Percentiles rank a stretch among this genome's conserved stretches.
These are phyloP conservation scores for Schwanniomyces yamadae DNA, from an alignment of 805 yeast species.

Conservation along the genomic window DNA sequence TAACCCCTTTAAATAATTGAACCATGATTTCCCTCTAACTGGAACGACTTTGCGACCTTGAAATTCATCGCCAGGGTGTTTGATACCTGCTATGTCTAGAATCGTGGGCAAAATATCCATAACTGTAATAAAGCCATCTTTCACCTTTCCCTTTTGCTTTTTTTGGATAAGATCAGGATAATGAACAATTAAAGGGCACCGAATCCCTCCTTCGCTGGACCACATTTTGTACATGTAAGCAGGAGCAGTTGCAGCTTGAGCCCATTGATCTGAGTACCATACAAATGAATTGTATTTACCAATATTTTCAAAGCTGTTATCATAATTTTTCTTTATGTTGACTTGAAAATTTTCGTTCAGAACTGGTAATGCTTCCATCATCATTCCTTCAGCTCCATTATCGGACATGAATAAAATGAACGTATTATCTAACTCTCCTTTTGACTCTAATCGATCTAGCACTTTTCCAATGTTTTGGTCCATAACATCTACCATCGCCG, in stretches of 20 bases:
- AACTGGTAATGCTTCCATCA: constrained; percentile 55
- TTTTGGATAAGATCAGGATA: constrained; percentile 36
- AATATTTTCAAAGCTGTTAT: constrained; percentile 46
- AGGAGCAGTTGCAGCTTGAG: constrained; percentile 63
- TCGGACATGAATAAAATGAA: constrained; percentile 60
- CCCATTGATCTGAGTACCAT: constrained; percentile 59
- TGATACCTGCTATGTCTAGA: constrained; percentile 47
- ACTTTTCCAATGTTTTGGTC: constrained; percentile 54
- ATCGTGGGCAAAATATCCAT: constrained; percentile 62
- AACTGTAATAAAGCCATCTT: constrained; percentile 47
- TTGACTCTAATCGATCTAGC: constrained; percentile 37
- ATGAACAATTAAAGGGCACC: constrained; percentile 52
- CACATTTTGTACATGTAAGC: constrained; percentile 53
- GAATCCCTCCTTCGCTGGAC: constrained; percentile 60
- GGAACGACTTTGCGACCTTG: constrained; percentile 43
- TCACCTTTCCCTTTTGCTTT: constrained; percentile 4
- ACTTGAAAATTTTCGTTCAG: constrained; percentile 22
- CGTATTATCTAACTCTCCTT: constrained; percentile 52
- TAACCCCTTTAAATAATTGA: constrained; percentile 29
- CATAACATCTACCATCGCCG: constrained; percentile 62
- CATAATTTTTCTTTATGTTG: constrained; percentile 31
- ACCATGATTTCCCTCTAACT: constrained; percentile 50
- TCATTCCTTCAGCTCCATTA: constrained; percentile 64
- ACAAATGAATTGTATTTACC: constrained; percentile 49
- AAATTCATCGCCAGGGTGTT: constrained; percentile 42